phyloP scores from a whole-genome alignment of 257 asterid genomes.

The Solanum neorickii region DNA sequence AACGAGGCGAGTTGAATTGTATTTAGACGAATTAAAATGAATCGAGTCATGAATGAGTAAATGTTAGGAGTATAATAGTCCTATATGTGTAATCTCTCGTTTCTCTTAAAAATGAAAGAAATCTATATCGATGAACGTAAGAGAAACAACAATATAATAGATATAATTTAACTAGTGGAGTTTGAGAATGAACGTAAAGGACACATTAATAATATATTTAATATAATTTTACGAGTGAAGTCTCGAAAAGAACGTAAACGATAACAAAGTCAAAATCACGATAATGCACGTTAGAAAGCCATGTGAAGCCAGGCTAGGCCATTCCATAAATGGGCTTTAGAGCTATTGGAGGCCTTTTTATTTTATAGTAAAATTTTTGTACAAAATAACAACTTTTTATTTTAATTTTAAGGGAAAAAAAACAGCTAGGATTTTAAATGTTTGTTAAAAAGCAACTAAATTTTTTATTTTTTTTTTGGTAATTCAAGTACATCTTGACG shows the following conservation, averaged over 20 bases:
- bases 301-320: neutral
- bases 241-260: neutral
- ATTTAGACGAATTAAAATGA: neutral
- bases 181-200: neutral
- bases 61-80: too few relatives aligned
- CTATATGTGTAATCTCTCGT: fast-evolving
- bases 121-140: neutral
- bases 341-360: neutral
- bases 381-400: neutral
- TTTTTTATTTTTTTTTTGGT: too few relatives aligned
- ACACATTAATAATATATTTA: too few relatives aligned
- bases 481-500: neutral
- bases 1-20: neutral
- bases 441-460: too few relatives aligned
- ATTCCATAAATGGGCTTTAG: neutral
- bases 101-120: neutral
- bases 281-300: neutral
- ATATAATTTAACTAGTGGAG: neutral
- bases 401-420: neutral
- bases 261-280: too few relatives aligned
- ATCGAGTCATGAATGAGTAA: fast-evolving
- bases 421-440: neutral
- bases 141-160: neutral
- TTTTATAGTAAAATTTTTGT: neutral
- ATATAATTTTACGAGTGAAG: too few relatives aligned